Percentiles rank a stretch among this genome's conserved stretches.
These are phyloP conservation scores for Dactylellina cionopaga DNA, from an alignment of 2,329 filamentous ascomycete genomes.

Conservation along the genomic window DNA sequence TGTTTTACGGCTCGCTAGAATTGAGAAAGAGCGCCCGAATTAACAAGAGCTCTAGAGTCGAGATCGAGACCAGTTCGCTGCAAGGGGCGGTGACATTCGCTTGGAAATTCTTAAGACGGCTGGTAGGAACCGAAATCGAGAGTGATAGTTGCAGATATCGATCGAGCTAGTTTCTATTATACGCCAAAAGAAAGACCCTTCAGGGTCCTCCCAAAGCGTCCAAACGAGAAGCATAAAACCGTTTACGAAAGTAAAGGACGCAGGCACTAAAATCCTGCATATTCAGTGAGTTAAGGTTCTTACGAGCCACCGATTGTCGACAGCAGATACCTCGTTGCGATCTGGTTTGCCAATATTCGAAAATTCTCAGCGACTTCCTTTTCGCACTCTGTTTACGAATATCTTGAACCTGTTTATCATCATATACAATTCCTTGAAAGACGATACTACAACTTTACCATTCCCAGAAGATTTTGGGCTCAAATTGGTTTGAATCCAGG, in stretches of 20 bases:
- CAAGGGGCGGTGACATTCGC: slow-evolving; percentile 46
- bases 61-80: slow-evolving; percentile 23
- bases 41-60: slow-evolving; percentile 21
- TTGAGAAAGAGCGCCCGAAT: no score
- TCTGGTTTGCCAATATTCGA: slow-evolving; percentile 18
- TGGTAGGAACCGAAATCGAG: slow-evolving; percentile 29
- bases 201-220: slow-evolving; percentile 19
- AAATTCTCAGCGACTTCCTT: slow-evolving; percentile 13
- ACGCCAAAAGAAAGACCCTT: no score
- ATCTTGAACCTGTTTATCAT: slow-evolving; percentile 34
- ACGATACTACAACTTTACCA: slow-evolving; percentile 40
- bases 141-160: slow-evolving; percentile 40
- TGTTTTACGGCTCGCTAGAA: slow-evolving; percentile 37
- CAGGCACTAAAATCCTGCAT: neutral
- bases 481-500: slow-evolving; percentile 53
- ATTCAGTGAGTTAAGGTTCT: neutral
- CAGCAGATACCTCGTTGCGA: neutral
- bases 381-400: slow-evolving; percentile 14
- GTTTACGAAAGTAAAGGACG: slow-evolving; percentile 29
- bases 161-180: no score
- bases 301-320: neutral
- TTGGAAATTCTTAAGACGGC: slow-evolving; percentile 44
- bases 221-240: slow-evolving; percentile 36
- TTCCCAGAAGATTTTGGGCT: slow-evolving; percentile 45
- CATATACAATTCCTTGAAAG: slow-evolving; percentile 41